phyloP scores from a whole-genome alignment of 1,284 basidiomycete species.

The Ustilago lituana region DNA sequence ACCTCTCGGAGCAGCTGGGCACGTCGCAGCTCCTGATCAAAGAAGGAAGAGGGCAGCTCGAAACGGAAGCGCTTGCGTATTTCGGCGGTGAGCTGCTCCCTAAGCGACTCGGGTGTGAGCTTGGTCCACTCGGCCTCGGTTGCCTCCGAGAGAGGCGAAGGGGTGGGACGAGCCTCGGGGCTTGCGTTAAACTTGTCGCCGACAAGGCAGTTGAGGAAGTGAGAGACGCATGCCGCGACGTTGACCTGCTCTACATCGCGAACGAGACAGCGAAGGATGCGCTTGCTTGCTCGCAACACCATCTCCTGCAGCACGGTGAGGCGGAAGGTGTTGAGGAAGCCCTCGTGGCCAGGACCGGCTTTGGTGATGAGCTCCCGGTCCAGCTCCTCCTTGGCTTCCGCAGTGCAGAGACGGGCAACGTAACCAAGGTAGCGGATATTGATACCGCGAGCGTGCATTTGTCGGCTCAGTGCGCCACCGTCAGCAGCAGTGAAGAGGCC shows the following conservation, averaged over 20 bases:
- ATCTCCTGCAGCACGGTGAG: constrained; percentile 71
- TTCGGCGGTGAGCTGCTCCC: constrained; percentile 68
- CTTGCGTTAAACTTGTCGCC: constrained; percentile 69
- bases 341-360: constrained; percentile 61
- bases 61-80: constrained; percentile 71
- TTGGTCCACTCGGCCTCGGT: constrained; percentile 67
- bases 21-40: constrained; percentile 67
- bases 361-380: constrained; percentile 57
- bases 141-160: constrained; percentile 43
- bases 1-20: constrained; percentile 71
- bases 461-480: constrained; percentile 70
- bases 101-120: constrained; percentile 70
- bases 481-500: constrained; percentile 70
- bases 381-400: constrained; percentile 68
- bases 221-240: constrained; percentile 66
- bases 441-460: constrained; percentile 72
- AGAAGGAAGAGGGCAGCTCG: constrained; percentile 68
- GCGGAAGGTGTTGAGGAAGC: constrained; percentile 59
- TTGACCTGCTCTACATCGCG: constrained; percentile 41
- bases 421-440: constrained; percentile 74
- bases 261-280: constrained; percentile 69
- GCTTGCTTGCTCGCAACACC: constrained; percentile 72
- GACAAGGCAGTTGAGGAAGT: constrained; percentile 74
- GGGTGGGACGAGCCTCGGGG: constrained; percentile 66
- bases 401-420: constrained; percentile 66